phyloP scores from a whole-genome alignment of 208 protist genomes.

The Trypanosoma avium region DNA sequence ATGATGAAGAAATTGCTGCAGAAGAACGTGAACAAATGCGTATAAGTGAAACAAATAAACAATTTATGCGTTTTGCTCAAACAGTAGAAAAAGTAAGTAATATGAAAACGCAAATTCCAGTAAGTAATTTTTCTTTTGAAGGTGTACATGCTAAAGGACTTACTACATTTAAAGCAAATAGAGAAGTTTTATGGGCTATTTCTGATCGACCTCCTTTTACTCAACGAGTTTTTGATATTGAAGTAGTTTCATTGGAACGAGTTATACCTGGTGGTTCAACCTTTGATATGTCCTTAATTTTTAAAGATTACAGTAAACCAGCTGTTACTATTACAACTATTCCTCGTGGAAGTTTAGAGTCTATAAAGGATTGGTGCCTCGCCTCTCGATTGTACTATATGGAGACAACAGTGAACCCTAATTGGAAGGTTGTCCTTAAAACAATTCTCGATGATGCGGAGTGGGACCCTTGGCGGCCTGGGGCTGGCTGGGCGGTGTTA shows the following conservation, averaged over 20 bases:
- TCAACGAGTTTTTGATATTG: slow-evolving; percentile 91
- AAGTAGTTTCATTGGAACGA: slow-evolving; percentile 95
- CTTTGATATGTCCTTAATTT: slow-evolving; percentile 97
- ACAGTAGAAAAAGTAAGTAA: slow-evolving; percentile 67
- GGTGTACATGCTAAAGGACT: slow-evolving; percentile 77
- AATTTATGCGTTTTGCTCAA: slow-evolving; percentile 80
- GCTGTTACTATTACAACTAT: slow-evolving; percentile 71
- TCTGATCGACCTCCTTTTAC: slow-evolving; percentile 94
- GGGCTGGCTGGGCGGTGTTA: slow-evolving; percentile 65
- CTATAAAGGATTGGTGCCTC: slow-evolving; percentile 85
- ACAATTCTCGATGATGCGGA: slow-evolving; percentile 84
- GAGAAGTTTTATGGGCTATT: slow-evolving; percentile 83
- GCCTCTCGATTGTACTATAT: slow-evolving; percentile 82
- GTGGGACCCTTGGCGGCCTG: slow-evolving; percentile 78
- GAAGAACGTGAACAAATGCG: slow-evolving; percentile 75
- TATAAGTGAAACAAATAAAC: slow-evolving; percentile 77
- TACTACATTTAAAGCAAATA: slow-evolving; percentile 72
- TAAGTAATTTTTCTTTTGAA: slow-evolving; percentile 81
- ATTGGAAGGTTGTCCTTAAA: slow-evolving; percentile 79
- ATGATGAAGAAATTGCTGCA: slow-evolving; percentile 76
- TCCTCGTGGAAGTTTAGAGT: slow-evolving; percentile 46
- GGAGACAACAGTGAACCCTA: slow-evolving; percentile 75
- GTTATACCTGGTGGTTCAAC: slow-evolving; percentile 86
- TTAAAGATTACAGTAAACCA: slow-evolving; percentile 94
- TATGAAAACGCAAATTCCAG: slow-evolving; percentile 80